A percentile compares a stretch with the other conserved stretches of the same genome.
These are phyloP conservation scores for Podaxis rugospora DNA, from an alignment of 768 basidiomycete genomes.

Conservation along the genomic window DNA sequence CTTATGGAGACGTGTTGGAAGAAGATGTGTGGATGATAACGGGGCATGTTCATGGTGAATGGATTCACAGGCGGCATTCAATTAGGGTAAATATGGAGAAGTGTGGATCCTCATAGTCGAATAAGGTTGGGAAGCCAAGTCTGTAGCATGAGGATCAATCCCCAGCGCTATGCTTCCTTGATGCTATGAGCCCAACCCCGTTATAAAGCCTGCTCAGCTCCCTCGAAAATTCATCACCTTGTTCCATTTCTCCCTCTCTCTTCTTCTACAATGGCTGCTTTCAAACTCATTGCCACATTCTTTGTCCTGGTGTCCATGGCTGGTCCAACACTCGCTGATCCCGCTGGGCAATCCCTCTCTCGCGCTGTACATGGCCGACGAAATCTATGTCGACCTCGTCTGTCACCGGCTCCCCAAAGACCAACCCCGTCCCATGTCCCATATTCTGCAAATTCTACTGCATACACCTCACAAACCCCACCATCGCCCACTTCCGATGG, in stretches of 20 bases:
- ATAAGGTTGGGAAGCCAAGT: slow-evolving; percentile 1
- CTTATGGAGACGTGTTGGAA: background rate
- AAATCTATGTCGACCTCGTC: slow-evolving; percentile 17
- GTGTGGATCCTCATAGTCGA: slow-evolving; percentile 7
- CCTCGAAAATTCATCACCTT: slow-evolving; percentile 2
- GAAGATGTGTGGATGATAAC: background rate
- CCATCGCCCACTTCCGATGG: background rate
- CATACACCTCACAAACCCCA: background rate
- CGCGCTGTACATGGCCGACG: slow-evolving; percentile 2
- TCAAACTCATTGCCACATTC: slow-evolving; percentile 12
- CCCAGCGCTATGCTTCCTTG: background rate
- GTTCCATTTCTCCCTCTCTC: background rate
- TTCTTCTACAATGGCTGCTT: slow-evolving; percentile 13
- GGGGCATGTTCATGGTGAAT: background rate
- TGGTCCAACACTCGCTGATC: slow-evolving; percentile 15
- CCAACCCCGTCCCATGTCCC: background rate
- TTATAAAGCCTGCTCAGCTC: slow-evolving; percentile 4
- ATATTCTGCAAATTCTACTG: background rate
- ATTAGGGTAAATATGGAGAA: background rate
- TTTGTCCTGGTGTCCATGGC: slow-evolving; percentile 16
- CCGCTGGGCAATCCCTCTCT: slow-evolving; percentile 11
- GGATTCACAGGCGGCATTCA: background rate
- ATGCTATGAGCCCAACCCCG: background rate
- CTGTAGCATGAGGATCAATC: slow-evolving; percentile 4
- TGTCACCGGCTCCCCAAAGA: slow-evolving; percentile 4